Percentiles rank a stretch among this genome's conserved stretches.
phyloP scores from a whole-genome alignment of 306 rosid genomes.

The Quercus variabilis region DNA sequence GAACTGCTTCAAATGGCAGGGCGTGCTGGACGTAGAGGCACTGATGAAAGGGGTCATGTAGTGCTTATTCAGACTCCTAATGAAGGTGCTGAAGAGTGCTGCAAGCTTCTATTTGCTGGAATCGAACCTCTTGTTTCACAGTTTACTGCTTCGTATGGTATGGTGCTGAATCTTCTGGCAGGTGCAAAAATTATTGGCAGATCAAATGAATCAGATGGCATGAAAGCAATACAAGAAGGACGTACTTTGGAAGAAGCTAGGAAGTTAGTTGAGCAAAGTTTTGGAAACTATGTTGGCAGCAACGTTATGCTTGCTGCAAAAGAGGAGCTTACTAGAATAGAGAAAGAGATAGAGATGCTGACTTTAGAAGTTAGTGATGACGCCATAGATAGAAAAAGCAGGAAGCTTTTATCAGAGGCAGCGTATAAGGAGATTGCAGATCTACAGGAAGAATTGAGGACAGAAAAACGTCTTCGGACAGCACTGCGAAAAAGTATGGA shows the following conservation, averaged over 20 bases:
- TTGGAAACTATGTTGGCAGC: constrained; percentile 96
- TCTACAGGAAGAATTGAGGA: constrained; percentile 76
- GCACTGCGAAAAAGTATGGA: constrained; percentile 72
- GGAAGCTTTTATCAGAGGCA: constrained; percentile 54
- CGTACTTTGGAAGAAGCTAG: constrained; percentile 93
- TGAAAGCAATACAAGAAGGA: constrained; percentile 40
- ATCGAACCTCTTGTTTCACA: constrained; percentile 93
- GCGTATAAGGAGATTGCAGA: constrained; percentile 80
- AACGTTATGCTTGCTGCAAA: constrained; percentile 94
- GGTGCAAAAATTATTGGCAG: constrained; percentile 76
- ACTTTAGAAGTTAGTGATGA: constrained; percentile 71
- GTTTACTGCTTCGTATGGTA: constrained; percentile 95
- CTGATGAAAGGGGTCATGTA: constrained; percentile 78
- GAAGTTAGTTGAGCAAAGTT: constrained; percentile 94
- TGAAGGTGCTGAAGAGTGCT: constrained; percentile 94
- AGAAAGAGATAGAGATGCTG: constrained; percentile 67
- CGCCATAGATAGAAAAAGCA: constrained; percentile 75
- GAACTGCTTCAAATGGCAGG: constrained; percentile 99
- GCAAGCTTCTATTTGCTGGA: constrained; percentile 88
- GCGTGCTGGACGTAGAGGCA: constrained; percentile 99
- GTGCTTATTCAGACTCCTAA: constrained; percentile 80
- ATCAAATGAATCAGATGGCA: constrained; percentile 52
- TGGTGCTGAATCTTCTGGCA: constrained; percentile 92
- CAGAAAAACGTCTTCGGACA: constrained; percentile 65
- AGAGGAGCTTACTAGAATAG: constrained; percentile 72